Evolutionary conservation across 768 basidiomycete genomes (phyloP).

Genomic region (Pulveroboletus sp.): DNA sequence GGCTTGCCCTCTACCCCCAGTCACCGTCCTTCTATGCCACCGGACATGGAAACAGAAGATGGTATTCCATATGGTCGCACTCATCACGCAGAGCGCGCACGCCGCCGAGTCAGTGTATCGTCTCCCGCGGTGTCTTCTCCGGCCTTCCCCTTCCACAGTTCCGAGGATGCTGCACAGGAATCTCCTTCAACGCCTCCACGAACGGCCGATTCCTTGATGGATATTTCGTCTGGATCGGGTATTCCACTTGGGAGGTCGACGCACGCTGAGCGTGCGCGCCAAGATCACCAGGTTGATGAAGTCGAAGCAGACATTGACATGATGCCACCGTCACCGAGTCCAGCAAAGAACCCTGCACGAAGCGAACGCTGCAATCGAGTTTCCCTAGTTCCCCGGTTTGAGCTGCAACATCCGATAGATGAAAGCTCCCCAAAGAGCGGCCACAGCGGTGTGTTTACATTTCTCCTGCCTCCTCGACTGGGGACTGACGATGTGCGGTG

Average conservation of each 20-base stretch:
- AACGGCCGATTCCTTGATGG: slow-evolving; percentile 22
- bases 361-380: slow-evolving; percentile 25
- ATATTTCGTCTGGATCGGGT: slow-evolving; percentile 10
- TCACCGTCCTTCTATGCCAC: slow-evolving; percentile 45
- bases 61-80: slow-evolving; percentile 63
- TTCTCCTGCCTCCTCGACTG: not conserved
- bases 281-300: slow-evolving; percentile 26
- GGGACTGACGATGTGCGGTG: not conserved
- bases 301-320: slow-evolving; percentile 41
- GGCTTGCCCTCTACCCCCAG: slow-evolving; percentile 28
- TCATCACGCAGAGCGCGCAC: slow-evolving; percentile 56
- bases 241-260: slow-evolving; percentile 38
- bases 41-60: slow-evolving; percentile 57
- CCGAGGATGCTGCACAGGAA: slow-evolving; percentile 11
- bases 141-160: slow-evolving; percentile 35
- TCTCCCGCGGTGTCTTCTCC: slow-evolving; percentile 32
- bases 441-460: slow-evolving; percentile 13
- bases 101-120: slow-evolving; percentile 30
- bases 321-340: slow-evolving; percentile 51
- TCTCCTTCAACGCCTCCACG: slow-evolving; percentile 25
- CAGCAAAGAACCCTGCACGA: slow-evolving; percentile 28
- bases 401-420: slow-evolving; percentile 13
- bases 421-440: slow-evolving; percentile 23
- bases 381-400: slow-evolving; percentile 36
- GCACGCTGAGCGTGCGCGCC: slow-evolving; percentile 35